Conservation (phyloP, 1,284 basidiomycete species). For the Leccinum variabile region DNA sequence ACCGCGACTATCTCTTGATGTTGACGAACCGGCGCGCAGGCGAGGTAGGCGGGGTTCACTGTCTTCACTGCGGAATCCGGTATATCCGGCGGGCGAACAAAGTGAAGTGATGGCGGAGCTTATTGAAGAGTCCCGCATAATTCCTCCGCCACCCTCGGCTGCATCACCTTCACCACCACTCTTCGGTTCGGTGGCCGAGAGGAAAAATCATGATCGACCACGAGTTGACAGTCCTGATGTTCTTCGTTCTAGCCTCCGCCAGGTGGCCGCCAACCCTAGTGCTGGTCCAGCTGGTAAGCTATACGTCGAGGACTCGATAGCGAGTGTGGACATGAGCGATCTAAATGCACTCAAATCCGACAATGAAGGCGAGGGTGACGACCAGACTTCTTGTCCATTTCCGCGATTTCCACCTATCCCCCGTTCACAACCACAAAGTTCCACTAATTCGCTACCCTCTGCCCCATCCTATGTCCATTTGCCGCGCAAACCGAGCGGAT, state of each 20-base stretch:
- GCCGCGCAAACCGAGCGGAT: conserved; percentile 26
- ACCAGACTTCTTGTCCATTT: conserved; percentile 27
- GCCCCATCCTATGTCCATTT: conserved; percentile 23
- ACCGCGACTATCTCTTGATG: conserved; percentile 24
- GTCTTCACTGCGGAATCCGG: conserved; percentile 34
- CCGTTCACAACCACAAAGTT: conserved; percentile 18
- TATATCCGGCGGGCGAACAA: conserved; percentile 15
- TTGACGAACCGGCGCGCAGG: conserved; percentile 13
- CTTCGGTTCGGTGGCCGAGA: conserved; percentile 9
- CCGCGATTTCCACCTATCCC: conserved; percentile 29
- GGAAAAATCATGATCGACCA: conserved; percentile 11
- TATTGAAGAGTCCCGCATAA: conserved; percentile 4
- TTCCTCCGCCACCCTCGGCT: background rate
- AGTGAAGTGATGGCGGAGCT: conserved; percentile 19
- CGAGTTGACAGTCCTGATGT: conserved; percentile 23
- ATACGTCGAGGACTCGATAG: conserved; percentile 28
- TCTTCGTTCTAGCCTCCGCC: conserved; percentile 19
- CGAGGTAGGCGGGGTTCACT: conserved; percentile 32
- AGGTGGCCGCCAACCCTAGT: conserved; percentile 6
- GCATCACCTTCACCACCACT: conserved; percentile 12
- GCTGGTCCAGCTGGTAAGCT: conserved; percentile 6
- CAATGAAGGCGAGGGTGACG: conserved; percentile 30
- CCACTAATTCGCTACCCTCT: conserved; percentile 1
- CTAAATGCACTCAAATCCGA: conserved; percentile 32
- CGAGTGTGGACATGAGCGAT: conserved; percentile 34